Percentiles rank a stretch among this genome's conserved stretches.
Evolutionary conservation across 164 flowering plant species (phyloP).

Genomic region (Litsea cubeba): DNA sequence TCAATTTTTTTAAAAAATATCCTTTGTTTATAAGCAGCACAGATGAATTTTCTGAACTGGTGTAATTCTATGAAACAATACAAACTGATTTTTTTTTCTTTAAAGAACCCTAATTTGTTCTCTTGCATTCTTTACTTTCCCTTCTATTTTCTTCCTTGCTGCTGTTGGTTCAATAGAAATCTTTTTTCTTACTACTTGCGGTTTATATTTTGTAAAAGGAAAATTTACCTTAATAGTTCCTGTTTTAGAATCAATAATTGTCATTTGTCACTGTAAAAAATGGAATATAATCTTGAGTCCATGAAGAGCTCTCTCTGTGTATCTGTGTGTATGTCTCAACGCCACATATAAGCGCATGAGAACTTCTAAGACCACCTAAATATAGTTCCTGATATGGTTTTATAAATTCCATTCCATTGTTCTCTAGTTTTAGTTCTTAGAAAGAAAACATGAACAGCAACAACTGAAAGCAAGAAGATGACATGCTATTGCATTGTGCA

Average conservation of each 20-base stretch:
- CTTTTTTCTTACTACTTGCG: neutral
- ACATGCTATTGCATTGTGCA: slow-evolving; percentile 24
- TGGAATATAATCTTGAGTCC: too few relatives aligned
- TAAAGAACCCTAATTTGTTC: neutral
- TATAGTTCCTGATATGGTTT: slow-evolving; percentile 29
- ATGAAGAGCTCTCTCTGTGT: too few relatives aligned
- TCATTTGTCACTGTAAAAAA: too few relatives aligned
- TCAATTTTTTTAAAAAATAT: neutral
- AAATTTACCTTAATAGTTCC: too few relatives aligned
- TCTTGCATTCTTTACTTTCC: neutral
- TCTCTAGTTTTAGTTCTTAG: neutral
- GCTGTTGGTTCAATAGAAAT: neutral
- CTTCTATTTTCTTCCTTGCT: neutral
- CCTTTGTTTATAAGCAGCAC: neutral
- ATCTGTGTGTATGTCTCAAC: slow-evolving; percentile 12
- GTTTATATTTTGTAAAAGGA: neutral
- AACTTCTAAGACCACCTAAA: slow-evolving; percentile 28
- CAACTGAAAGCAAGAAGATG: neutral
- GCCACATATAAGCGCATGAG: too few relatives aligned
- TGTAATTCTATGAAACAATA: too few relatives aligned
- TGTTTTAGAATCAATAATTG: too few relatives aligned
- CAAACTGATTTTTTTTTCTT: neutral
- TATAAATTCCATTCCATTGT: neutral
- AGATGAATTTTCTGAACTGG: neutral
- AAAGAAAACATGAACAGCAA: neutral